These are phyloP conservation scores for Singerocomus inundabilis DNA, from an alignment of 1,284 basidiomycete genomes.

Conservation along the genomic window DNA sequence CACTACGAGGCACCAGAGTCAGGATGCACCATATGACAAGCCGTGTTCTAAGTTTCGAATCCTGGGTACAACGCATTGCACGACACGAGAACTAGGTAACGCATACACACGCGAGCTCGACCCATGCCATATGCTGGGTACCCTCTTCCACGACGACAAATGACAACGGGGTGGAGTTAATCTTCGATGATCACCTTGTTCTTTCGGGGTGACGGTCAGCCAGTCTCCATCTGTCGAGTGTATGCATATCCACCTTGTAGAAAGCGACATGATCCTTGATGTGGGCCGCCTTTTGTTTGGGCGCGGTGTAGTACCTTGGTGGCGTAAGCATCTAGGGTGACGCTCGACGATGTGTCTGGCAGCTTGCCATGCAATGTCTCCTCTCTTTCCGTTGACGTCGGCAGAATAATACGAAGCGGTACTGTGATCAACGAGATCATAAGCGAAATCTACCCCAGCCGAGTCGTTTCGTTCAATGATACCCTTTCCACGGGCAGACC, in stretches of 20 bases:
- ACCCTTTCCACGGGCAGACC: conserved; percentile 69
- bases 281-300: conserved; percentile 49
- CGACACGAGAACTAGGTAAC: not conserved
- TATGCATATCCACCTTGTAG: conserved; percentile 49
- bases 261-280: conserved; percentile 65
- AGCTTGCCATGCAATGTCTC: conserved; percentile 62
- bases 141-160: not conserved
- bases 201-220: conserved; percentile 5
- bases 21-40: no score
- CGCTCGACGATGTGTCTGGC: not conserved
- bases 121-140: not conserved
- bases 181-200: conserved; percentile 24
- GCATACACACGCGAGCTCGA: no score
- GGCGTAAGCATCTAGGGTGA: conserved; percentile 2
- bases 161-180: not conserved
- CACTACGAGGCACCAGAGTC: no score
- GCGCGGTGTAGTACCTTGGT: conserved; percentile 58
- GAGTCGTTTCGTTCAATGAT: conserved; percentile 28
- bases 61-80: not conserved
- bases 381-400: conserved; percentile 43
- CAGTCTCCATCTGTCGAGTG: not conserved
- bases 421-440: conserved; percentile 33
- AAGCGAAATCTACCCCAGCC: conserved; percentile 1
- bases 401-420: conserved; percentile 62
- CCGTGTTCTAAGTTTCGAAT: no score